A percentile compares a stretch with the other conserved stretches of the same genome.
These are phyloP conservation scores for Stevia rebaudiana DNA, from an alignment of 140 eudicot genomes.

Conservation along the genomic window DNA sequence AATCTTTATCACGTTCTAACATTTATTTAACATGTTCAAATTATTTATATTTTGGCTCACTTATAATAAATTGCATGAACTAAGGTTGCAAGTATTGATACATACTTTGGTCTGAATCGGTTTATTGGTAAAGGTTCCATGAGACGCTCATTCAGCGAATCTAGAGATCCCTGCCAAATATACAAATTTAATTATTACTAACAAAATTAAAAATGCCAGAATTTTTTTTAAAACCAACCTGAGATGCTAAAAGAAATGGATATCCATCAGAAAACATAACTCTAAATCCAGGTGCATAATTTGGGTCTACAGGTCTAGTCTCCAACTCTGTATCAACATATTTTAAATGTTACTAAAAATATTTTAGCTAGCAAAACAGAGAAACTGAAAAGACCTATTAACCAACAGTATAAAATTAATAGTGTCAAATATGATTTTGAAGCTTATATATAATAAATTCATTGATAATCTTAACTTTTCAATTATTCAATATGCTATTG, in stretches of 20 bases:
- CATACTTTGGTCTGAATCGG: slow-evolving; percentile 86
- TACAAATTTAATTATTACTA: background rate
- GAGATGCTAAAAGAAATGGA: slow-evolving; percentile 64
- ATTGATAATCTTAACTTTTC: background rate
- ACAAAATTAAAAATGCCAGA: background rate
- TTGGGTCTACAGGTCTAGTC: slow-evolving; percentile 51
- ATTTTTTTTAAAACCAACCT: slow-evolving; percentile 37
- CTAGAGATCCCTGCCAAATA: slow-evolving; percentile 59
- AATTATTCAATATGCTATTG: background rate
- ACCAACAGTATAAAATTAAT: background rate
- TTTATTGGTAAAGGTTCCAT: slow-evolving; percentile 61
- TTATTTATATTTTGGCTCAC: background rate
- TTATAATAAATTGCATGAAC: background rate
- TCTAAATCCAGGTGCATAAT: slow-evolving; percentile 54
- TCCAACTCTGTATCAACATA: slow-evolving; percentile 37
- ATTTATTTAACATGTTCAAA: background rate
- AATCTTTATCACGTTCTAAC: background rate
- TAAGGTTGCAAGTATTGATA: background rate
- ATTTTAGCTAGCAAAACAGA: background rate
- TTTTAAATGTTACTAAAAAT: background rate
- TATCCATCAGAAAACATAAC: slow-evolving; percentile 62
- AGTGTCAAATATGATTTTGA: background rate
- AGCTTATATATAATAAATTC: background rate
- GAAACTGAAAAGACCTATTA: background rate
- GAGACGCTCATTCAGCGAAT: slow-evolving; percentile 56